Evolutionary conservation across 1,284 basidiomycete species (phyloP), one percentile per base, ranked within the genome.

Genomic region (Anthracocystis panici-leucophaei): DNA sequence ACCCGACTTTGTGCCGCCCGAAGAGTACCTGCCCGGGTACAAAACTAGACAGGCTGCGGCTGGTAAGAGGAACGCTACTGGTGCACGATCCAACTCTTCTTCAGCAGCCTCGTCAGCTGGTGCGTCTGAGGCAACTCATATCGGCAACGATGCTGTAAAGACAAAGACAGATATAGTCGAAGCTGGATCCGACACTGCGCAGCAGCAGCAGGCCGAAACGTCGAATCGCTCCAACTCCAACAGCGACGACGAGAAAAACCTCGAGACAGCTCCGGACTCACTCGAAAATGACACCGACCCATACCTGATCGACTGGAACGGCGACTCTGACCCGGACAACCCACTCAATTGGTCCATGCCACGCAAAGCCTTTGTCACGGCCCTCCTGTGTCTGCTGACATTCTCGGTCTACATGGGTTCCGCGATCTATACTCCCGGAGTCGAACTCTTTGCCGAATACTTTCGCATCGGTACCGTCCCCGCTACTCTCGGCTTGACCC

Each of bases 321-420:
- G 80, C 20, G 58, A 72, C 8, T 61, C 79, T 12, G 86, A 86
- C 53, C 81, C 81, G 1, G 81, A 77, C 18, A 82, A 81, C 49
- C 86, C 86, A 8, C 67, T 72, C 25, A 86, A 85, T 65, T 86
- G 85, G 85, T 57, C 75, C 1, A 50, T 52, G 5, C 42, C 51
- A 4, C 76, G 82, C 63, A 85, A 85, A 38, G 20, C 57, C 27
- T 84, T 83, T 9, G 78, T 86, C 60, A 82, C 75, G 9, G 55
- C 49, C 23, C 57, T 82, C 14, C 73, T 87, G 45, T 79, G 75
- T 41, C 59, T 84, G 14, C 74, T 86, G 46, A 82, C 84, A 6
- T 85, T 89, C 41, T 89, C 90, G 72, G 87, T 88, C 3, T 91
- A 90, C 80, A 87, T 90, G 62, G 90, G 90, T 18, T 88, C 88